Percentiles rank a stretch among this genome's conserved stretches.
These are phyloP conservation scores for Saccharomyces paradoxus DNA, from an alignment of 805 yeast species.

Conservation along the genomic window DNA sequence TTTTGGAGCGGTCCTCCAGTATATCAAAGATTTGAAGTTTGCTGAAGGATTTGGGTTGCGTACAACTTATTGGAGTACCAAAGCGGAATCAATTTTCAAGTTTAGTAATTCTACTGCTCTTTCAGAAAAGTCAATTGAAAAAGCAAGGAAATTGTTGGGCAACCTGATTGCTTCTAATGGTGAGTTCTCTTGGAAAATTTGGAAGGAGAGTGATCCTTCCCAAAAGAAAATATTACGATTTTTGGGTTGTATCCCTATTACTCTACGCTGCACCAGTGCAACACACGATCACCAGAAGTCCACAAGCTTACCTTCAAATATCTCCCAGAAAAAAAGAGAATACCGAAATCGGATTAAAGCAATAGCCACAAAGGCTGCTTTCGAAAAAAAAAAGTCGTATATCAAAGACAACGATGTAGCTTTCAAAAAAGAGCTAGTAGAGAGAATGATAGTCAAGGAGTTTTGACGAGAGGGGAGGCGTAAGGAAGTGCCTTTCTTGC, in stretches of 20 bases:
- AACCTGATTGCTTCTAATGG: constrained; percentile 3
- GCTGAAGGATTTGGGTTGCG: constrained; percentile 7
- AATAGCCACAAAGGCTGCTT: constrained; percentile 22
- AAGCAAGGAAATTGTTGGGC: neutral
- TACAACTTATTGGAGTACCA: constrained; percentile 19
- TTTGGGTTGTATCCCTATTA: constrained; percentile 19
- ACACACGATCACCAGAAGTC: neutral
- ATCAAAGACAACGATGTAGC: constrained; percentile 18
- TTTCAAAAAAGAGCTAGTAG: constrained; percentile 17
- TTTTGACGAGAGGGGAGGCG: neutral
- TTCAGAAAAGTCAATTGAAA: neutral
- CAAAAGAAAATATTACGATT: constrained; percentile 13
- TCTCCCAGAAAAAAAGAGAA: constrained; percentile 6
- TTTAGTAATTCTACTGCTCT: constrained; percentile 10
- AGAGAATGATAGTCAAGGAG: constrained; percentile 10
- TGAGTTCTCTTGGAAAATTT: constrained; percentile 11
- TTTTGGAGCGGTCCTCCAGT: constrained; percentile 18
- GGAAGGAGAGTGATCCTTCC: constrained; percentile 8
- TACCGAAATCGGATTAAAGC: constrained; percentile 15
- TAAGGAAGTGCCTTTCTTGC: too few species aligned
- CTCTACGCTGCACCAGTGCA: neutral
- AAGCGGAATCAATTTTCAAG: constrained; percentile 20
- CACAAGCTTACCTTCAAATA: neutral
- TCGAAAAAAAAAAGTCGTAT: constrained; percentile 24
- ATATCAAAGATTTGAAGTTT: constrained; percentile 14